Conservation (phyloP, 1,284 basidiomycete species). For the Microbotryum lychnidis-dioicae region DNA sequence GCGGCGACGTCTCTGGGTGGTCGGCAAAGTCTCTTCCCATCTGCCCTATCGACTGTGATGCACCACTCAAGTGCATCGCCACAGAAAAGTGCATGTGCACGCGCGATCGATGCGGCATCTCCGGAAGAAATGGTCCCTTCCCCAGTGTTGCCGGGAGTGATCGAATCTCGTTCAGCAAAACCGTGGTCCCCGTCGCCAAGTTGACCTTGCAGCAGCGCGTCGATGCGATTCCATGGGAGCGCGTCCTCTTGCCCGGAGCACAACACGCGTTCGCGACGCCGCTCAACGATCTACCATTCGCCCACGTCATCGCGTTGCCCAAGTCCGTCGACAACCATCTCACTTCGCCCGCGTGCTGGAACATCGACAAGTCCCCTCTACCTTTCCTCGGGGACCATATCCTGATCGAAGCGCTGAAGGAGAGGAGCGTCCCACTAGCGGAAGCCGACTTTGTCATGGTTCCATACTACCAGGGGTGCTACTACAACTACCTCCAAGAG, state of each 20-base stretch:
- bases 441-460: conserved; percentile 44
- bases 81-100: conserved; percentile 35
- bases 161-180: conserved; percentile 16
- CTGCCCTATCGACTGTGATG: conserved; percentile 32
- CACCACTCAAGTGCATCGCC: conserved; percentile 32
- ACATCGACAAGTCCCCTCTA: conserved; percentile 27
- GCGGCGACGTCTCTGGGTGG: conserved; percentile 28
- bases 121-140: conserved; percentile 14
- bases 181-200: not conserved
- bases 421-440: conserved; percentile 37
- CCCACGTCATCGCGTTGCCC: conserved; percentile 27
- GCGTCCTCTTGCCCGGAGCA: conserved; percentile 30
- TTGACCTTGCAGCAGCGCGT: conserved; percentile 18
- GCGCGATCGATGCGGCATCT: conserved; percentile 31
- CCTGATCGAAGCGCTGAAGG: conserved; percentile 28
- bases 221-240: conserved; percentile 28
- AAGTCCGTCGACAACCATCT: conserved; percentile 31
- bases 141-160: conserved; percentile 20
- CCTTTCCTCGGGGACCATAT: conserved; percentile 33
- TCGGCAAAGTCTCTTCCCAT: conserved; percentile 23
- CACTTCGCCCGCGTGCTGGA: conserved; percentile 26
- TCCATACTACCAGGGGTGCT: conserved; percentile 43
- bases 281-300: conserved; percentile 23
- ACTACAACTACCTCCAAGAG: conserved; percentile 40
- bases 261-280: conserved; percentile 24